Percentiles rank a stretch among this genome's conserved stretches.
phyloP scores from a whole-genome alignment of 768 basidiomycete species.

The Auricularia cornea region DNA sequence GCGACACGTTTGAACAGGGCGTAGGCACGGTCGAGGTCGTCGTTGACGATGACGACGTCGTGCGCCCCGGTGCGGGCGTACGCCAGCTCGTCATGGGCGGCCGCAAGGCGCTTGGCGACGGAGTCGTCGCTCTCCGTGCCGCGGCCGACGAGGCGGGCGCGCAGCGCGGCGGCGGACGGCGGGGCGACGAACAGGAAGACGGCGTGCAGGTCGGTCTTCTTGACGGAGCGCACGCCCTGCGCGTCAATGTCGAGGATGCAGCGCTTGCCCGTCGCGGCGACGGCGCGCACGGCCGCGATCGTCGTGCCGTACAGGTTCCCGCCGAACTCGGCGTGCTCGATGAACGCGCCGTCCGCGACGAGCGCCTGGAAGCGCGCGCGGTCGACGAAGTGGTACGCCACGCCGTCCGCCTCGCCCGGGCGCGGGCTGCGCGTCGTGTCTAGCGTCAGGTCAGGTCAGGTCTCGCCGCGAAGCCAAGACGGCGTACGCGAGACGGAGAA shows the following conservation, averaged over 20 bases:
- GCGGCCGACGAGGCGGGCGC: conserved; percentile 60
- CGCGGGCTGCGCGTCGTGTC: conserved; percentile 87
- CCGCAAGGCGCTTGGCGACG: conserved; percentile 64
- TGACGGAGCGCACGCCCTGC: conserved; percentile 90
- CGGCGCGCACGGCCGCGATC: conserved; percentile 61
- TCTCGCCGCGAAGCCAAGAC: background rate
- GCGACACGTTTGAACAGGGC: conserved; percentile 66
- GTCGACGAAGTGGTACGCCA: conserved; percentile 80
- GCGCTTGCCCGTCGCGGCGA: conserved; percentile 59
- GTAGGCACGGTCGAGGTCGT: conserved; percentile 79
- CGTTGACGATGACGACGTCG: conserved; percentile 84
- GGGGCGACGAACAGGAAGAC: conserved; percentile 91
- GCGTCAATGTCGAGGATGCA: conserved; percentile 96
- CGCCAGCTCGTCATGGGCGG: conserved; percentile 71
- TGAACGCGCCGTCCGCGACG: conserved; percentile 65
- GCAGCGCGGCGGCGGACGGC: conserved; percentile 65
- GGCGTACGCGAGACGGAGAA: conserved; percentile 87
- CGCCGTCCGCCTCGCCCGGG: conserved; percentile 72
- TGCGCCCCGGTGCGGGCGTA: conserved; percentile 72
- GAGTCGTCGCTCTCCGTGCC: conserved; percentile 77
- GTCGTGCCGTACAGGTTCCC: conserved; percentile 92
- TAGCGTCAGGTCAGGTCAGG: conserved; percentile 21
- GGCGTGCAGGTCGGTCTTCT: conserved; percentile 60
- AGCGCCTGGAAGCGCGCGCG: conserved; percentile 63
- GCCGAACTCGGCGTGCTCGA: conserved; percentile 92